These are phyloP conservation scores for Penicillium capsulatum DNA, from an alignment of 2,329 filamentous ascomycete species.

Conservation along the genomic window DNA sequence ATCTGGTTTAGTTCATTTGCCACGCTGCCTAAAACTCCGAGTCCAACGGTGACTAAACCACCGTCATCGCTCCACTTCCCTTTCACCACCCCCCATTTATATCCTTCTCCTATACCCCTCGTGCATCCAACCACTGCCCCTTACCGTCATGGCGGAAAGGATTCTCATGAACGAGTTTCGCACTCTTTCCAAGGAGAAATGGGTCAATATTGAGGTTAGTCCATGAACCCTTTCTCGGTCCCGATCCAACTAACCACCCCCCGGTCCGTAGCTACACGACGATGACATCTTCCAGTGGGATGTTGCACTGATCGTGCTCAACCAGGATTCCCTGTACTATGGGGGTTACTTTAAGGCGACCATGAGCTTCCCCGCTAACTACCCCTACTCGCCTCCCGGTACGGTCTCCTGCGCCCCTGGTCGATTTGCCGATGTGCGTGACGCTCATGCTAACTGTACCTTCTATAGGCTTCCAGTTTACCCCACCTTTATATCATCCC, in stretches of 20 bases:
- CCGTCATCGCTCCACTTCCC: constrained; percentile 5
- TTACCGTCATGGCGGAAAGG: constrained; percentile 58
- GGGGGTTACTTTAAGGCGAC: constrained; percentile 88
- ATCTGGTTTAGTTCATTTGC: no score
- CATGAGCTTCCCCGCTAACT: constrained; percentile 83
- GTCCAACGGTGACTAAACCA: no score
- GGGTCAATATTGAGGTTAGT: constrained; percentile 81
- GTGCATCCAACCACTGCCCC: not conserved
- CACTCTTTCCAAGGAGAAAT: constrained; percentile 79
- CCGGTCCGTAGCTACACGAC: constrained; percentile 61
- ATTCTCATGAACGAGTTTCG: constrained; percentile 87
- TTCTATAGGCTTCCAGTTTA: constrained; percentile 71
- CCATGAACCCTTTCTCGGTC: constrained; percentile 1
- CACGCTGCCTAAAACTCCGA: no score
- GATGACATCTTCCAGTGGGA: constrained; percentile 85
- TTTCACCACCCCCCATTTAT: not conserved
- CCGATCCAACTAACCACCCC: constrained; percentile 1
- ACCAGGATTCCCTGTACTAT: constrained; percentile 85
- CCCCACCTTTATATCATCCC: constrained; percentile 76
- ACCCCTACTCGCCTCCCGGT: constrained; percentile 80
- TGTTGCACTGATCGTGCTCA: constrained; percentile 85
- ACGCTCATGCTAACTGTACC: constrained; percentile 1
- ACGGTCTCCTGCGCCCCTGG: constrained; percentile 20
- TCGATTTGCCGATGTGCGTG: not conserved
- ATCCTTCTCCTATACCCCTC: not conserved